A percentile compares a stretch with the other conserved stretches of the same genome.
Conservation (phyloP, 208 protist species). For the Balamuthia mandrillaris region DNA sequence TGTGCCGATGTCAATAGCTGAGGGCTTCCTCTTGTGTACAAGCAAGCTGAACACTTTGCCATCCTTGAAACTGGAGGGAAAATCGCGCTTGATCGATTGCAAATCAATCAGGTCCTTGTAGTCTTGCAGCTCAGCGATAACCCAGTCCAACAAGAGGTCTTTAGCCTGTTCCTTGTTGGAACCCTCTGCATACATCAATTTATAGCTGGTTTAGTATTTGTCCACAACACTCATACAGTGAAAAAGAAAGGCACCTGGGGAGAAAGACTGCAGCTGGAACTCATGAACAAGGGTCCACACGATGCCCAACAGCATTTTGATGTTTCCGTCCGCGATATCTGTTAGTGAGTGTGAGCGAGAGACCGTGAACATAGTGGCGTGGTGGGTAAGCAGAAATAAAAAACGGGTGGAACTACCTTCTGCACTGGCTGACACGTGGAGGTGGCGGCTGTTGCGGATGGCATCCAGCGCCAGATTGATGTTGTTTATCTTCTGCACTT, state of each 20-base stretch:
- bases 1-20: background rate
- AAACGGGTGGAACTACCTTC: background rate
- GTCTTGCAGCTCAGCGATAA: background rate
- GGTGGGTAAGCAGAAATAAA: background rate
- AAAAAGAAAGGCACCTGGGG: too few species aligned
- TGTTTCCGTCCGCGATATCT: conserved; percentile 29
- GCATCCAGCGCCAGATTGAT: conserved; percentile 38
- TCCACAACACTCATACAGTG: too few species aligned
- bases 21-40: conserved; percentile 1
- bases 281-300: conserved; percentile 40
- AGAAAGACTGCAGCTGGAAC: conserved; percentile 31
- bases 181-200: background rate
- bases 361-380: background rate
- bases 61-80: conserved; percentile 23
- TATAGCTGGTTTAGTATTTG: too few species aligned
- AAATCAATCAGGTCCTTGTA: background rate
- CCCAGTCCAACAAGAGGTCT: background rate
- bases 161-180: background rate
- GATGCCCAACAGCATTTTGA: conserved; percentile 22
- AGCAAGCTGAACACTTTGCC: conserved; percentile 26
- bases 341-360: background rate
- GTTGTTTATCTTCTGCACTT: conserved; percentile 44
- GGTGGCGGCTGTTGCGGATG: background rate
- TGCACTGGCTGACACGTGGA: background rate
- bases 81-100: background rate